phyloP scores from a whole-genome alignment of 1,284 basidiomycete species.

The Exsudoporus floridanus region DNA sequence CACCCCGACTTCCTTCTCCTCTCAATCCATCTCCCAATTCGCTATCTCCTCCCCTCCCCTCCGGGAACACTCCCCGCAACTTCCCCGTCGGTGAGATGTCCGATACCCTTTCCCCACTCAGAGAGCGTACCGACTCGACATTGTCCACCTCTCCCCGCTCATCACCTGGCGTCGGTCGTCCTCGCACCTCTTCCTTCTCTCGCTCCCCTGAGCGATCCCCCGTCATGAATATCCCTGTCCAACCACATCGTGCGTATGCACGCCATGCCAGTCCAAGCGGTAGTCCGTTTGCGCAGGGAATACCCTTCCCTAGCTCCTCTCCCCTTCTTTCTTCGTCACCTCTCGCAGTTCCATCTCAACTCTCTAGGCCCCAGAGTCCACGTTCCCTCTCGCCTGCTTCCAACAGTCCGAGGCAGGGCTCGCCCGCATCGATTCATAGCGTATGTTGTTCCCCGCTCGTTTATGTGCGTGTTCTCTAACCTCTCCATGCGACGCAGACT shows the following conservation, averaged over 20 bases:
- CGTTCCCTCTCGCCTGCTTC: constrained; percentile 9
- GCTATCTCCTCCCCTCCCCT: constrained; percentile 5
- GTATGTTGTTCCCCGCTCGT: constrained; percentile 7
- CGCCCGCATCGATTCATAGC: constrained; percentile 9
- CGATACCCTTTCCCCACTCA: constrained; percentile 24
- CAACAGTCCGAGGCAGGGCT: constrained; percentile 3
- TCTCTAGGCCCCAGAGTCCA: background rate
- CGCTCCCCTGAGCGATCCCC: constrained; percentile 18
- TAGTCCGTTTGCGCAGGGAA: constrained; percentile 13
- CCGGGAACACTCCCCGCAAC: constrained; percentile 2
- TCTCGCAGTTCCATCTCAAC: constrained; percentile 4
- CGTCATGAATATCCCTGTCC: background rate
- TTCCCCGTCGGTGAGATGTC: constrained; percentile 16
- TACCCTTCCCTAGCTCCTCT: constrained; percentile 15
- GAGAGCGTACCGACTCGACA: constrained; percentile 16
- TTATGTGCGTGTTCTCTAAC: background rate
- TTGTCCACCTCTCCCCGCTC: constrained; percentile 2
- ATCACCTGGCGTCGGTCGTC: background rate
- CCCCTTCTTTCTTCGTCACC: constrained; percentile 12
- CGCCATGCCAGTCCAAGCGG: constrained; percentile 12
- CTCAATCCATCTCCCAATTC: constrained; percentile 15
- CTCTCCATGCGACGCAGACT: background rate
- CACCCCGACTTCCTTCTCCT: constrained; percentile 22
- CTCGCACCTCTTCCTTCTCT: constrained; percentile 19
- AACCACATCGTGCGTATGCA: constrained; percentile 3